Percentiles rank a stretch among this genome's conserved stretches.
phyloP scores from a whole-genome alignment of 2,329 filamentous ascomycete species.

The Colletotrichum sp. region DNA sequence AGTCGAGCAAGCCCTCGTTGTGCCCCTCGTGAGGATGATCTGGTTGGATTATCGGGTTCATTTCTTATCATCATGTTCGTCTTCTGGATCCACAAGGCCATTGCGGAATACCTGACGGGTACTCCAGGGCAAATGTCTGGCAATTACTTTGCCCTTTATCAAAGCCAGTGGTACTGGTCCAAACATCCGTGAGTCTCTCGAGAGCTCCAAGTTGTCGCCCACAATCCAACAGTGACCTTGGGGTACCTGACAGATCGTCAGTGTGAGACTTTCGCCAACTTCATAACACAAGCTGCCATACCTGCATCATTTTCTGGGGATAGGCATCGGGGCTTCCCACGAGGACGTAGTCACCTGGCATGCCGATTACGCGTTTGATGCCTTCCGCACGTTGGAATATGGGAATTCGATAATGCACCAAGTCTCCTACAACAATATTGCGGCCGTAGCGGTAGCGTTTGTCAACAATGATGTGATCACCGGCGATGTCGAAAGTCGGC shows the following conservation, averaged over 20 bases:
- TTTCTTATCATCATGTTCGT: background rate
- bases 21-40: background rate
- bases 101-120: constrained; percentile 57
- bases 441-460: constrained; percentile 73
- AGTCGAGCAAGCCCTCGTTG: background rate
- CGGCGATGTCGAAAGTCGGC: constrained; percentile 74
- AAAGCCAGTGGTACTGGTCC: constrained; percentile 87
- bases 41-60: background rate
- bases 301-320: constrained; percentile 65
- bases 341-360: constrained; percentile 79
- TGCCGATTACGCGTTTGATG: constrained; percentile 80
- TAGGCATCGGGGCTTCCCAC: constrained; percentile 63
- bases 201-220: constrained; percentile 86
- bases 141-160: constrained; percentile 82
- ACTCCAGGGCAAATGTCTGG: constrained; percentile 59
- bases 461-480: constrained; percentile 73
- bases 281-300: constrained; percentile 32
- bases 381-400: constrained; percentile 63
- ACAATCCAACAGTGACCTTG: constrained; percentile 90
- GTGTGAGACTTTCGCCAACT: background rate
- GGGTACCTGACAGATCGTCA: constrained; percentile 69
- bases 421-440: constrained; percentile 74
- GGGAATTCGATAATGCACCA: constrained; percentile 82
- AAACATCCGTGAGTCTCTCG: constrained; percentile 84
- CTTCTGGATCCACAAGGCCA: constrained; percentile 39